Evolutionary conservation across 306 rosid genomes (phyloP), one percentile per base, ranked within the genome.

Genomic region (Quercus bicolor): DNA sequence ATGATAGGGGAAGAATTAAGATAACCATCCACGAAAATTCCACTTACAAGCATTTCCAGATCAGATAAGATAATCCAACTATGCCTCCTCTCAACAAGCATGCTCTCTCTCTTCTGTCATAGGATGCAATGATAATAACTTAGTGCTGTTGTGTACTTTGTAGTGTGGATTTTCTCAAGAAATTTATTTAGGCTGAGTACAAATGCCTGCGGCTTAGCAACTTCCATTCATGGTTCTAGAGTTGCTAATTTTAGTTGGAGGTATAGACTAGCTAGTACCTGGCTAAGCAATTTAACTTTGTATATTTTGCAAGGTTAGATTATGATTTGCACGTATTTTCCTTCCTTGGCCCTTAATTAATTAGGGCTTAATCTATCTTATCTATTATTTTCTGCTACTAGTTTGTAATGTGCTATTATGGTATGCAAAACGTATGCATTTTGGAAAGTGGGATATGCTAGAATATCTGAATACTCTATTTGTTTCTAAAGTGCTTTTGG

Each of bases 71-170:
- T 51, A 21, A 77, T 8, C 59, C 45, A 37, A 37, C 45, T 7
- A 37, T 37, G 10, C 33, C 37, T 69, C 53, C 6, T 60, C 12
- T 78, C 19, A 56, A 77, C 34, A 56, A 79, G 20, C 74, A 69
- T 78, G 92, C 97, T 91, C 89, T 73, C 97, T 89, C 92, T 89
- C 94, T 88, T 91, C 92, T 89, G 94, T 89, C 94, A 89, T 72
- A 45, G 57, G 73, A 62, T 85, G 72, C 28, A 55, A 68, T 78
- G 19, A 28, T 5, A 68, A n/a, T 28, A 37, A 6, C 29, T 28
- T 23, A 19, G 12, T n/a, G 10, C 4, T 13, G n/a, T 3, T 52
- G 34, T 45, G 28, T 69, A 34, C 51, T 26, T 28, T 28, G 20
- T 65, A 19, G 34, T 31, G 37, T 34, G 20, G 56, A 19, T 28